Conservation (phyloP, 2,329 filamentous ascomycete genomes). For the Beauveria medogensis region DNA sequence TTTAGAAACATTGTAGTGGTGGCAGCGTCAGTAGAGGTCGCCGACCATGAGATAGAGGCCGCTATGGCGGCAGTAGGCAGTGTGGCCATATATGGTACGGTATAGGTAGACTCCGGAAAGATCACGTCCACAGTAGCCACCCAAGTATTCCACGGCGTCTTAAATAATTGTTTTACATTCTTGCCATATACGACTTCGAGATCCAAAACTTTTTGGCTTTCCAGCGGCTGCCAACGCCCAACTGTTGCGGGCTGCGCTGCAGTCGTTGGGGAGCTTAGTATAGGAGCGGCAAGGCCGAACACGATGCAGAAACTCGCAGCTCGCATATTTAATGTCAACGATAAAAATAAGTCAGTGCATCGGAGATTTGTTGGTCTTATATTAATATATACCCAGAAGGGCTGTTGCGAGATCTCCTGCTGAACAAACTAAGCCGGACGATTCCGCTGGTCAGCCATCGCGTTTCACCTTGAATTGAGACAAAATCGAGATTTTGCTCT, state of each 20-base stretch:
- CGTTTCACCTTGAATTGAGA: background rate
- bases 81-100: background rate
- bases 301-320: background rate
- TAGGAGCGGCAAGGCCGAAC: background rate
- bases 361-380: background rate
- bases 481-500: background rate
- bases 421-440: background rate
- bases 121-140: background rate
- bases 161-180: background rate
- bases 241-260: background rate
- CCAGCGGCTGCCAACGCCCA: background rate
- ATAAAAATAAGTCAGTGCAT: background rate
- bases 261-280: background rate
- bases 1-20: background rate
- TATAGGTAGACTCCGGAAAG: background rate
- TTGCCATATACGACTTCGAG: background rate
- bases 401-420: background rate
- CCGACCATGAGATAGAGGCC: background rate
- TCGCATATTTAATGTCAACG: background rate
- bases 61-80: background rate
- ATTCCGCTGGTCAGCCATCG: background rate
- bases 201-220: background rate
- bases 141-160: background rate
- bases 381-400: background rate
- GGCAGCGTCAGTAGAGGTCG: background rate